A percentile compares a stretch with the other conserved stretches of the same genome.
phyloP scores from a whole-genome alignment of 768 basidiomycete species.

The Mycena capillaripes region DNA sequence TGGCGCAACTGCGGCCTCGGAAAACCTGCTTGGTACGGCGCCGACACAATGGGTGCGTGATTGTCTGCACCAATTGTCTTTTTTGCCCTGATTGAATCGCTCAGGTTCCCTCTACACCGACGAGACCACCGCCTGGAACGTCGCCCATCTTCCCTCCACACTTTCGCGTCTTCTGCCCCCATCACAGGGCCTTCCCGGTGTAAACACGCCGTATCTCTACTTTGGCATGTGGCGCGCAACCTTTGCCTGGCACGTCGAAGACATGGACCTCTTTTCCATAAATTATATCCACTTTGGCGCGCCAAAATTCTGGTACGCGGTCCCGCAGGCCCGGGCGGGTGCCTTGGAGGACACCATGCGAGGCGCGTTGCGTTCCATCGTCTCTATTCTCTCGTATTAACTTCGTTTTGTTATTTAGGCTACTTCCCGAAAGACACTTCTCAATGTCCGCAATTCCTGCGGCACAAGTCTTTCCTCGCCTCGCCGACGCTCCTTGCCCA shows the following conservation, averaged over 20 bases:
- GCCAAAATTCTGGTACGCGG: conserved; percentile 96
- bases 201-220: conserved; percentile 97
- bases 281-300: conserved; percentile 99
- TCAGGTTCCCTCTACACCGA: conserved; percentile 80
- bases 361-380: conserved; percentile 60
- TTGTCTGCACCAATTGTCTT: background rate
- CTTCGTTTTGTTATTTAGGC: conserved; percentile 56
- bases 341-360: conserved; percentile 93
- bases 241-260: conserved; percentile 99
- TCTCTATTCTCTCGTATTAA: background rate
- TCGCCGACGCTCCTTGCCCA: conserved; percentile 88
- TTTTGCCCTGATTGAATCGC: background rate
- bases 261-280: conserved; percentile 99
- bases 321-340: conserved; percentile 87
- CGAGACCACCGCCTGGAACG: conserved; percentile 90
- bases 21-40: conserved; percentile 97
- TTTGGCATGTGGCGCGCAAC: conserved; percentile 99
- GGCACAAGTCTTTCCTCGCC: conserved; percentile 96
- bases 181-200: conserved; percentile 85
- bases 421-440: conserved; percentile 92
- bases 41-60: conserved; percentile 88
- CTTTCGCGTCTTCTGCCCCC: conserved; percentile 84
- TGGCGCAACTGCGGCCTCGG: conserved; percentile 94
- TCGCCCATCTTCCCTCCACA: conserved; percentile 90
- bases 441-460: conserved; percentile 91